Evolutionary conservation across 495 filamentous ascomycete species (phyloP).

Genomic region (Aspergillus indologenus): DNA sequence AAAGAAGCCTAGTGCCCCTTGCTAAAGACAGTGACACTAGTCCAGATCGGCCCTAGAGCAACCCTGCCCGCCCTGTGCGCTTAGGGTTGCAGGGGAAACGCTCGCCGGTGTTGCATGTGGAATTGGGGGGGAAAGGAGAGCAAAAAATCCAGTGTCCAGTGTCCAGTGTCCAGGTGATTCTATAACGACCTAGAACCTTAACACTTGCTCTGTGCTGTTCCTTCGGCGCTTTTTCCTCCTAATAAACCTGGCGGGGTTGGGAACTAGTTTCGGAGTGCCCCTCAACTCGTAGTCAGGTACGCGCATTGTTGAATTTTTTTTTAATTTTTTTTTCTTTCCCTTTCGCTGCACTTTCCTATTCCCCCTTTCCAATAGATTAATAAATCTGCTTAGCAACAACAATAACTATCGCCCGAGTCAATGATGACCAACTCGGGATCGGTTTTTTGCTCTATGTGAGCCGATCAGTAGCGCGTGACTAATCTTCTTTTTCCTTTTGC

Average conservation of each 20-base stretch:
- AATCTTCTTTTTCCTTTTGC: neutral
- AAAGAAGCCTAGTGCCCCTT: constrained; percentile 5
- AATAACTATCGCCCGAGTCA: too few relatives aligned
- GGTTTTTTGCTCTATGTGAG: neutral
- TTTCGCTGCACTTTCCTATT: neutral
- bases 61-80: constrained; percentile 15
- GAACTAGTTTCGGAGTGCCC: neutral
- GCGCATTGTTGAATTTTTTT: too few relatives aligned
- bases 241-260: neutral
- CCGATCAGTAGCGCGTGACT: neutral
- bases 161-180: neutral
- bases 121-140: neutral
- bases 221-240: neutral
- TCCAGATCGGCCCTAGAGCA: constrained; percentile 9
- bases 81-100: constrained; percentile 13
- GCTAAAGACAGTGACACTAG: constrained; percentile 11
- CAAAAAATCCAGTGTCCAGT: neutral
- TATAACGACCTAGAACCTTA: neutral
- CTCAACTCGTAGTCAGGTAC: neutral
- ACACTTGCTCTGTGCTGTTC: neutral
- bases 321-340: too few relatives aligned
- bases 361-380: neutral
- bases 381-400: neutral
- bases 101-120: constrained; percentile 1
- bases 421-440: neutral